phyloP scores from a whole-genome alignment of 2,329 filamentous ascomycete species.

The Pseudophaeomoniella oleicola region DNA sequence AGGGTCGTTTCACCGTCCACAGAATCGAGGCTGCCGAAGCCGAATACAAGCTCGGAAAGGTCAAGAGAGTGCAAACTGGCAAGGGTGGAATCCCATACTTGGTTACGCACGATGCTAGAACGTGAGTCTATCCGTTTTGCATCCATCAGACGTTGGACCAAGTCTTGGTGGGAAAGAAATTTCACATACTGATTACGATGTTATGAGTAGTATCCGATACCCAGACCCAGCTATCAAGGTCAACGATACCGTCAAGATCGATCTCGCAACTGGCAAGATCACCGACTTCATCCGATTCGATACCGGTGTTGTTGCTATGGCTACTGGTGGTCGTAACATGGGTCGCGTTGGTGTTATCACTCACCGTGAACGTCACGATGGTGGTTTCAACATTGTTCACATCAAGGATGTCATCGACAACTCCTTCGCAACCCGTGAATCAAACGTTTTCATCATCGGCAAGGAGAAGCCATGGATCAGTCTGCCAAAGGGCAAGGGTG shows the following conservation, averaged over 20 bases:
- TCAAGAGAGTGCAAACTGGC: conserved; percentile 98
- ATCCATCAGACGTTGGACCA: conserved; percentile 99
- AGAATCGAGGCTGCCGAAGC: conserved; percentile 97
- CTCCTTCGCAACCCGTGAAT: conserved; percentile 97
- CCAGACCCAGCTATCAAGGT: conserved; percentile 97
- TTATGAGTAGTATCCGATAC: conserved; percentile 82
- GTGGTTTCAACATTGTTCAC: conserved; percentile 99
- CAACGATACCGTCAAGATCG: conserved; percentile 99
- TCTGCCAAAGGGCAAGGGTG: conserved; percentile 99
- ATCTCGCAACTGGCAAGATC: conserved; percentile 95
- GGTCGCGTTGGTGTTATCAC: conserved; percentile 99
- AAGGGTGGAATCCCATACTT: conserved; percentile 99
- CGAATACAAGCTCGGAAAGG: conserved; percentile 99
- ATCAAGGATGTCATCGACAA: conserved; percentile 99
- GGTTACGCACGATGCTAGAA: conserved; percentile 99
- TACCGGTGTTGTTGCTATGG: conserved; percentile 95
- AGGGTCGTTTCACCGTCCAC: conserved; percentile 99
- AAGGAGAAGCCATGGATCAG: conserved; percentile 98
- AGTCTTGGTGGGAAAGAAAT: conserved; percentile 60
- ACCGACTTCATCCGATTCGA: conserved; percentile 97
- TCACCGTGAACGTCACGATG: conserved; percentile 98
- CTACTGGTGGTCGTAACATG: conserved; percentile 99
- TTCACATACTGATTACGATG: conserved; percentile 21
- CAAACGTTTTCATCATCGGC: conserved; percentile 99
- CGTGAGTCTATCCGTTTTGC: conserved; percentile 77